These are phyloP conservation scores for Phytophthora hybrid DNA, from an alignment of 352 stramenopile genomes.

Conservation along the genomic window DNA sequence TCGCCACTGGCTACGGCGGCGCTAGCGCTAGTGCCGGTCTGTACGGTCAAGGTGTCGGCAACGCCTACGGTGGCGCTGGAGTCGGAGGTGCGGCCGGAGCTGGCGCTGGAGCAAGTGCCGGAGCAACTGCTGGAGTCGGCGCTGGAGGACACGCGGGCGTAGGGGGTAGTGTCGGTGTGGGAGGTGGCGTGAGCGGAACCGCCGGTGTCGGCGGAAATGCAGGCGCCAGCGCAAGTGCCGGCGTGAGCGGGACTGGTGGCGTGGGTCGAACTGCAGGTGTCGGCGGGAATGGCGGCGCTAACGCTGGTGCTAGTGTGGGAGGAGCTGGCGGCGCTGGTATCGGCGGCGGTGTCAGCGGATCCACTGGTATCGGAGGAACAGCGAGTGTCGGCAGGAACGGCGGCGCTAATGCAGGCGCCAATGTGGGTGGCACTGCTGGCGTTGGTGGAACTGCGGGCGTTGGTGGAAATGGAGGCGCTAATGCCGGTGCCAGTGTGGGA, in stretches of 20 bases:
- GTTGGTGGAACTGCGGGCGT: neutral
- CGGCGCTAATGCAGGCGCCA: too few species aligned
- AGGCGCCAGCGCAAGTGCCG: neutral
- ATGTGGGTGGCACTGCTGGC: neutral
- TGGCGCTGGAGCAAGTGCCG: neutral
- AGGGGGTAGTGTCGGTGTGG: neutral
- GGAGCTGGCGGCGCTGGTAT: neutral
- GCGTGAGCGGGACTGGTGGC: neutral
- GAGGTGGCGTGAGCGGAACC: neutral
- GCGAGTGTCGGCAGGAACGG: too few species aligned
- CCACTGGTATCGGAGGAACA: neutral
- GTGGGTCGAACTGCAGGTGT: neutral
- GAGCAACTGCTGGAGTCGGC: neutral
- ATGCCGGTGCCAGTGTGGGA: too few species aligned
- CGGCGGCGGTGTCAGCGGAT: too few species aligned
- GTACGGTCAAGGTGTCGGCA: neutral
- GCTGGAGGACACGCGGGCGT: neutral
- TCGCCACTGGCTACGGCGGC: neutral
- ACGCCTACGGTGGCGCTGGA: neutral
- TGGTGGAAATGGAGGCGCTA: neutral
- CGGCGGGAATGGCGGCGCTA: neutral
- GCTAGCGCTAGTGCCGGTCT: neutral
- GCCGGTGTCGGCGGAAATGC: neutral
- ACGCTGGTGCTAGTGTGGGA: neutral
- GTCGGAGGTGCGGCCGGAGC: neutral